phyloP scores from a whole-genome alignment of 176 grass and related monocot genomes.

The Eragrostis nindensis region DNA sequence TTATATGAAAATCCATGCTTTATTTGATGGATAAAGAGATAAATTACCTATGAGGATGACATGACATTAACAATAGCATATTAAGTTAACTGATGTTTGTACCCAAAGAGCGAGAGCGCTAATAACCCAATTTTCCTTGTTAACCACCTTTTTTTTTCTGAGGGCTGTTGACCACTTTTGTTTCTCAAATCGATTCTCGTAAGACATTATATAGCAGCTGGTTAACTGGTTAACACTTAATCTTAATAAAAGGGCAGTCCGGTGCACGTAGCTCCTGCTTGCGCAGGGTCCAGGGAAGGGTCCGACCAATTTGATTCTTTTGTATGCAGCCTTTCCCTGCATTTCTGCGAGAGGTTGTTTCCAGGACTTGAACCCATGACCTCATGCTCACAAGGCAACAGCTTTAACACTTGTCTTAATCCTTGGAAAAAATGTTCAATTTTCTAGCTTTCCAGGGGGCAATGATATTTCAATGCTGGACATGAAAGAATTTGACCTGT shows the following conservation, averaged over 20 bases:
- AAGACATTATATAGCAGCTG: not conserved
- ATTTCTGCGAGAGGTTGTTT: too few species aligned
- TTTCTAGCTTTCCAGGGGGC: not conserved
- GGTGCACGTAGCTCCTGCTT: too few species aligned
- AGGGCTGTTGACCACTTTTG: not conserved
- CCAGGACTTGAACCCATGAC: too few species aligned
- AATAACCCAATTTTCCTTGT: not conserved
- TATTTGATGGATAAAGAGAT: not conserved
- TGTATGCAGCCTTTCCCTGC: too few species aligned
- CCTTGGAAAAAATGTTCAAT: not conserved
- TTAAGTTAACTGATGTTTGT: constrained; percentile 17
- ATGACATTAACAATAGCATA: constrained; percentile 2
- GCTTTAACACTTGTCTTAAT: too few species aligned
- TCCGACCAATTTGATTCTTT: too few species aligned
- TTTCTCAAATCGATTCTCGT: not conserved
- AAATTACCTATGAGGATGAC: constrained; percentile 10
- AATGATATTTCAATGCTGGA: constrained; percentile 10
- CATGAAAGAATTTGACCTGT: constrained; percentile 1
- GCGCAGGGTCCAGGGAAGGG: too few species aligned
- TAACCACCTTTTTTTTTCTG: not conserved
- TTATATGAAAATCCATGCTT: constrained; percentile 3
- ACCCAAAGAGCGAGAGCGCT: constrained; percentile 4
- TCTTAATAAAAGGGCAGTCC: not conserved
- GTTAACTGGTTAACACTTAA: not conserved
- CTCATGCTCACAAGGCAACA: too few species aligned